Percentiles rank a stretch among this genome's conserved stretches.
These are phyloP conservation scores for Thielaviopsis cerberus DNA, from an alignment of 2,329 filamentous ascomycete genomes.

Conservation along the genomic window DNA sequence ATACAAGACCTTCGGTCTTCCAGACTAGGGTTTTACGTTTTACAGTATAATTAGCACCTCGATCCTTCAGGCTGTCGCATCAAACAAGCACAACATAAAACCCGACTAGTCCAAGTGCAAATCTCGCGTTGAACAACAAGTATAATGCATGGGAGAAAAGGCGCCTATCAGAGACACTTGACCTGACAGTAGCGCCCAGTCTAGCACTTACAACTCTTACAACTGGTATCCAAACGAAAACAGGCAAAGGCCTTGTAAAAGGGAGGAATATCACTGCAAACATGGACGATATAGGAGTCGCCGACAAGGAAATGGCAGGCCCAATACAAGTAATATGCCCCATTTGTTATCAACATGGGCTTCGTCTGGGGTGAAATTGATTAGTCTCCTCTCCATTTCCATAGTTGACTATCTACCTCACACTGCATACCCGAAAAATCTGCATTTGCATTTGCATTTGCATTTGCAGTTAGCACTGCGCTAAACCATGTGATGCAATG, in stretches of 20 bases:
- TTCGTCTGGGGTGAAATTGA: background rate
- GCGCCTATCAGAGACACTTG: background rate
- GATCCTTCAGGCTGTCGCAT: background rate
- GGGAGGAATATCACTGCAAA: background rate
- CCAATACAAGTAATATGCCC: background rate
- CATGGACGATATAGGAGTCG: background rate
- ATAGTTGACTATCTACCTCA: background rate
- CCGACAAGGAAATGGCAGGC: background rate
- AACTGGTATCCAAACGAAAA: no score
- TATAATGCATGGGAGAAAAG: background rate
- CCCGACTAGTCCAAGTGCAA: background rate
- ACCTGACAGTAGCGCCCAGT: background rate
- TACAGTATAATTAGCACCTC: background rate
- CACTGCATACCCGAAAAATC: background rate
- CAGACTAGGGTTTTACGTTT: background rate
- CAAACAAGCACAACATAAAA: background rate
- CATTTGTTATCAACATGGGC: background rate
- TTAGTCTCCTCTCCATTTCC: background rate
- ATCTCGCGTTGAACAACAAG: background rate
- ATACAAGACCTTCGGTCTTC: background rate
- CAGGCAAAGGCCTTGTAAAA: background rate
- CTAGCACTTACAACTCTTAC: background rate
- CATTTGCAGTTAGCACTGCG: background rate
- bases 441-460: background rate
- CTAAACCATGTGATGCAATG: background rate